Conservation (phyloP, 1,284 basidiomycete genomes). For the Rhodotorula mucilaginosa region DNA sequence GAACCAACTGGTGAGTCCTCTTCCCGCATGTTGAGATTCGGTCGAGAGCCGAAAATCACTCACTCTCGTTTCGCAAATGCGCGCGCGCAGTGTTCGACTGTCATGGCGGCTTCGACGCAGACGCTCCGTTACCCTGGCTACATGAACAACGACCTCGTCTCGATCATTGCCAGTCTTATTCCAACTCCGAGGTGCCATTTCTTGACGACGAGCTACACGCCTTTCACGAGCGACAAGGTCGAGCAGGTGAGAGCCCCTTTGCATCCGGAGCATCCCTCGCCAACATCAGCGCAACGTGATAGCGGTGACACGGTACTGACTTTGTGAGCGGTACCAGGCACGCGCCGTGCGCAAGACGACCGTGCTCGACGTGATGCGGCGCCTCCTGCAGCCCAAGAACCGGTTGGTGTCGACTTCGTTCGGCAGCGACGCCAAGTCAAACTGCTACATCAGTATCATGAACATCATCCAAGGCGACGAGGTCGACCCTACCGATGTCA, state of each 20-base stretch:
- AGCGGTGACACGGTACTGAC: slow-evolving; percentile 9
- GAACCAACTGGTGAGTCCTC: slow-evolving; percentile 73
- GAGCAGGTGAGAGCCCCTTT: slow-evolving; percentile 66
- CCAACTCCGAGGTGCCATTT: slow-evolving; percentile 99
- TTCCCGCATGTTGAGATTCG: neutral
- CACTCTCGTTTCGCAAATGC: too few relatives aligned
- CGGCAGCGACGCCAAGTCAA: slow-evolving; percentile 48
- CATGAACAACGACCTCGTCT: slow-evolving; percentile 99
- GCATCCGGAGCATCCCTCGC: neutral
- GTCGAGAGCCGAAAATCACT: too few relatives aligned
- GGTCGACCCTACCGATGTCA: slow-evolving; percentile 93
- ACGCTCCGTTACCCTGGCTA: slow-evolving; percentile 97
- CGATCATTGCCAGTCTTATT: slow-evolving; percentile 94
- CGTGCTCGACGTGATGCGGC: slow-evolving; percentile 97
- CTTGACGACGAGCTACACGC: slow-evolving; percentile 99
- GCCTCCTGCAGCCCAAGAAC: slow-evolving; percentile 95
- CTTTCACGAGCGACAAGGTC: slow-evolving; percentile 93
- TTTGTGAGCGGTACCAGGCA: slow-evolving; percentile 56
- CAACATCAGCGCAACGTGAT: neutral
- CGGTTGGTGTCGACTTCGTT: slow-evolving; percentile 85
- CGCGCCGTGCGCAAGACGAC: slow-evolving; percentile 89
- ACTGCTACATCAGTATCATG: slow-evolving; percentile 93
- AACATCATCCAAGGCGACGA: slow-evolving; percentile 96
- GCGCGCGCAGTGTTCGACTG: slow-evolving; percentile 72
- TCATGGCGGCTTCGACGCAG: slow-evolving; percentile 95